phyloP scores from a whole-genome alignment of 2,329 filamentous ascomycete genomes.

The Venturia carpophila region DNA sequence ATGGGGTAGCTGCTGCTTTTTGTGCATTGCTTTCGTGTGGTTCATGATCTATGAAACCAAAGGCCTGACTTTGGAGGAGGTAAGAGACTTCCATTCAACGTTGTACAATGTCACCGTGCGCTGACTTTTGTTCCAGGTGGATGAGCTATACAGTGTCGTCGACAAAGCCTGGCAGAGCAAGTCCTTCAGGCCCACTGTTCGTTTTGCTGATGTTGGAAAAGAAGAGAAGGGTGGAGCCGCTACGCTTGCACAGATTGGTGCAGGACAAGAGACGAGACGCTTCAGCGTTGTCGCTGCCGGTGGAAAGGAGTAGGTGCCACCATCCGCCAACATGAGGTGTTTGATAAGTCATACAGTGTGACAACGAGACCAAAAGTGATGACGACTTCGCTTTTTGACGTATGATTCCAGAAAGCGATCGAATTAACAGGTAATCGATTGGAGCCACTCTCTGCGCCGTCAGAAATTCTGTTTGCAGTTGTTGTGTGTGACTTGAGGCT shows the following conservation, averaged over 20 bases:
- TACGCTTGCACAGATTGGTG: slow-evolving; percentile 27
- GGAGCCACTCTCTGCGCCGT: background rate
- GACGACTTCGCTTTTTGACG: background rate
- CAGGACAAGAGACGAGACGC: background rate
- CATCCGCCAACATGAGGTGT: background rate
- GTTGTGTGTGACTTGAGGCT: background rate
- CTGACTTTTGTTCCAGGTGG: slow-evolving; percentile 25
- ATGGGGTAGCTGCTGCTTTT: slow-evolving; percentile 45
- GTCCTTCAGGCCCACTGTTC: slow-evolving; percentile 48
- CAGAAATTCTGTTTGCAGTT: background rate
- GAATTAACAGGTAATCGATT: background rate
- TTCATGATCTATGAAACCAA: slow-evolving; percentile 70
- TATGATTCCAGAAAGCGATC: background rate
- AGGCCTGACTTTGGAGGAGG: slow-evolving; percentile 68
- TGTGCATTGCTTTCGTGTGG: slow-evolving; percentile 59
- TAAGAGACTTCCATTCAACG: slow-evolving; percentile 28
- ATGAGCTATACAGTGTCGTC: slow-evolving; percentile 69
- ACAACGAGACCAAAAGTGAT: background rate
- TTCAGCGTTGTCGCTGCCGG: background rate
- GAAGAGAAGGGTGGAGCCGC: slow-evolving; percentile 22
- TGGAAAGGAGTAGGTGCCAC: background rate
- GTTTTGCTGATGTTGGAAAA: slow-evolving; percentile 27
- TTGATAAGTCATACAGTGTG: background rate
- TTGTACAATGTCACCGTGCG: background rate
- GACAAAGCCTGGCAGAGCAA: slow-evolving; percentile 63